phyloP scores from a whole-genome alignment of 176 grass and related monocot genomes.

The Sorghum bicolor region Sorghum_bicolor_NCBIv3 NC_012870.2:27734001-27734500 shows the following conservation, averaged over 20 bases:
- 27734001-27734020: background rate
- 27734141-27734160: background rate
- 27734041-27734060: background rate
- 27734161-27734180: background rate
- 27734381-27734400: slow-evolving; percentile 37
- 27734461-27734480: slow-evolving; percentile 11
- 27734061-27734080: background rate
- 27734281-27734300: slow-evolving; percentile 23
- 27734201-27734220: background rate
- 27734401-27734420: slow-evolving; percentile 32
- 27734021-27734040: background rate
- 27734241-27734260: slow-evolving; percentile 17
- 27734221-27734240: background rate
- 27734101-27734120: background rate
- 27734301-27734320: slow-evolving; percentile 1
- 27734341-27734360: slow-evolving; percentile 20
- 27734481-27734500: too few relatives aligned
- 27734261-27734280: background rate
- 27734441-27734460: slow-evolving; percentile 15
- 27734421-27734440: slow-evolving; percentile 1
- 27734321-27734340: slow-evolving; percentile 32
- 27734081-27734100: background rate
- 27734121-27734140: background rate
- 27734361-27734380: slow-evolving; percentile 32
- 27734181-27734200: slow-evolving; percentile 16